Percentiles rank a stretch among this genome's conserved stretches.
Conservation (phyloP, 208 protist species). For the Trypanosomatidae sp. region DNA sequence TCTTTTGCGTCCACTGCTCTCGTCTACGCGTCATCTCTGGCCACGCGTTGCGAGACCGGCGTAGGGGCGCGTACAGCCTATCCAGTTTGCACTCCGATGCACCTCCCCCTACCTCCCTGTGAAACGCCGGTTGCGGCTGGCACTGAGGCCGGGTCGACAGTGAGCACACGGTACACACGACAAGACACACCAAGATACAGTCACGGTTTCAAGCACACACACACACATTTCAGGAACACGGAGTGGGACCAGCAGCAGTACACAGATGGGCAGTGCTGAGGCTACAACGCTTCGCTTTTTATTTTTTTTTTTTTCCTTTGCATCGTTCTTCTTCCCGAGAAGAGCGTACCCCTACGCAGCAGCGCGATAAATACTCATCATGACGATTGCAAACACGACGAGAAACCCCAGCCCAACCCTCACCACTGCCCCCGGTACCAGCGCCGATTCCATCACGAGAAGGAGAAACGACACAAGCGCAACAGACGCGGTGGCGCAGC, state of each 20-base stretch:
- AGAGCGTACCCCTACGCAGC: constrained; percentile 2
- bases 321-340: background rate
- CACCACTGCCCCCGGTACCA: constrained; percentile 27
- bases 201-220: background rate
- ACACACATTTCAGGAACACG: background rate
- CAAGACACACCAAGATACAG: background rate
- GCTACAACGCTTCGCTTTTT: background rate
- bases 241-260: background rate
- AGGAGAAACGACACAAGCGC: constrained; percentile 45
- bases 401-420: constrained; percentile 48
- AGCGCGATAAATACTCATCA: constrained; percentile 28
- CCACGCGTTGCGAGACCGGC: background rate
- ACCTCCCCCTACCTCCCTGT: background rate
- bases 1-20: background rate
- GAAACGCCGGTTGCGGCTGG: background rate
- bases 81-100: background rate
- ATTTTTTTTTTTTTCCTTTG: background rate
- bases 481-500: constrained; percentile 29
- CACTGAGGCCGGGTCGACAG: background rate
- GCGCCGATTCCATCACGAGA: constrained; percentile 38
- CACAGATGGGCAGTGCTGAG: background rate
- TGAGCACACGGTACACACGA: background rate
- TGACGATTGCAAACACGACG: constrained; percentile 32
- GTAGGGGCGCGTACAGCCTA: background rate
- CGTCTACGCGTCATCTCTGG: background rate